Evolutionary conservation across 1,139 yeast species (phyloP).

Genomic region (Pichia sp.): DNA sequence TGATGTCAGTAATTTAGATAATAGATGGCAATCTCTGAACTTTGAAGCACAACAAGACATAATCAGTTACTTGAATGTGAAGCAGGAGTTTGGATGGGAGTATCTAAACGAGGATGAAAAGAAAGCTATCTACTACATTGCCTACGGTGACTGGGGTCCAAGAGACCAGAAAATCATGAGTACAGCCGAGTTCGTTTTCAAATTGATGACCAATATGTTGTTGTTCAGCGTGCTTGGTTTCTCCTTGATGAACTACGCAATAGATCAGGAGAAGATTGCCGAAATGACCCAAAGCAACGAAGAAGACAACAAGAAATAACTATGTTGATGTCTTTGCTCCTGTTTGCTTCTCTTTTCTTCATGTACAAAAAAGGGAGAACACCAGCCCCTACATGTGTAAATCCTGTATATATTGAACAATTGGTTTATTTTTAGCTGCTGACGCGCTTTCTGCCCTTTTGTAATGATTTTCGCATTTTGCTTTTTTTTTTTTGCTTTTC

Average conservation of each 20-base stretch:
- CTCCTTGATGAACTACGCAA: constrained; percentile 26
- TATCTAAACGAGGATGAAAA: constrained; percentile 48
- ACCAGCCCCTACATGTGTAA: neutral
- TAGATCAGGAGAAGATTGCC: constrained; percentile 21
- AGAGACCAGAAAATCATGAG: constrained; percentile 30
- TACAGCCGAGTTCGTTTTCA: constrained; percentile 28
- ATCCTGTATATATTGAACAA: neutral
- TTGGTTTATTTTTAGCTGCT: neutral
- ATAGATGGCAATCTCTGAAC: constrained; percentile 52
- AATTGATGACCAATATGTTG: constrained; percentile 26
- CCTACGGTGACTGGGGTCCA: constrained; percentile 61
- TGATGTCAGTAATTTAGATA: constrained; percentile 37
- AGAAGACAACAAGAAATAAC: neutral
- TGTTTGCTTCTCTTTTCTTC: neutral
- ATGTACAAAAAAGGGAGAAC: neutral
- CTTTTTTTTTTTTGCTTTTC: neutral
- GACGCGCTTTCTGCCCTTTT: neutral
- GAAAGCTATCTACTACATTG: constrained; percentile 51
- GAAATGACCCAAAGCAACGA: neutral
- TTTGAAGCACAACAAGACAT: constrained; percentile 53
- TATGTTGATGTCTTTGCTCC: no score
- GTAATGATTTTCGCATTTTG: neutral
- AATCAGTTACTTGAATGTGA: constrained; percentile 49
- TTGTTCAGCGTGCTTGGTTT: constrained; percentile 30
- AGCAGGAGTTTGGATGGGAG: constrained; percentile 55